Percentiles rank a stretch among this genome's conserved stretches.
These are phyloP conservation scores for Starmerella apicola DNA, from an alignment of 805 yeast genomes.

Conservation along the genomic window DNA sequence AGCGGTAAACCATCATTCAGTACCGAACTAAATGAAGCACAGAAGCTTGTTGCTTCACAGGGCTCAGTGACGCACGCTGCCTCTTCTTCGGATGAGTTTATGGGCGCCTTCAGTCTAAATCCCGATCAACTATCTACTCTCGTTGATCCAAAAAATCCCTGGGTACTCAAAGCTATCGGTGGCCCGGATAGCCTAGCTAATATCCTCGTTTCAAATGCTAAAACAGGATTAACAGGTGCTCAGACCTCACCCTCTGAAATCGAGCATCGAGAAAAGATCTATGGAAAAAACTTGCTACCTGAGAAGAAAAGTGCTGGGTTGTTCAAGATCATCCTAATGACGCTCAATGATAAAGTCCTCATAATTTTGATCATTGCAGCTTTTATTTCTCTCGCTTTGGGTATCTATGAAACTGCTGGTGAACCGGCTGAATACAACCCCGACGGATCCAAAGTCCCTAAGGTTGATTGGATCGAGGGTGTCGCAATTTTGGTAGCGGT, in stretches of 20 bases:
- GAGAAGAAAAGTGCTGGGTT: constrained; percentile 58
- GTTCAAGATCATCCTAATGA: constrained; percentile 57
- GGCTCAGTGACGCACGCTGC: constrained; percentile 1
- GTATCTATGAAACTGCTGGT: constrained; percentile 84
- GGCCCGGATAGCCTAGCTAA: constrained; percentile 27
- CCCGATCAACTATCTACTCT: constrained; percentile 21
- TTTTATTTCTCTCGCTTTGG: constrained; percentile 73
- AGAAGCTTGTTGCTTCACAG: constrained; percentile 9
- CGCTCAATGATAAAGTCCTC: constrained; percentile 82
- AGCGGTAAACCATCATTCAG: not conserved
- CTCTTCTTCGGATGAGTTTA: not conserved
- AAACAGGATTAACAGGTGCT: constrained; percentile 24
- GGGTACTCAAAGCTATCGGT: constrained; percentile 29
- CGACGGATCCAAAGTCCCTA: constrained; percentile 64
- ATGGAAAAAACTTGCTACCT: constrained; percentile 65
- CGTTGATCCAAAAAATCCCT: constrained; percentile 31
- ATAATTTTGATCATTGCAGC: constrained; percentile 79
- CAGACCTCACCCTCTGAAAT: constrained; percentile 19
- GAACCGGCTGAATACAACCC: constrained; percentile 65
- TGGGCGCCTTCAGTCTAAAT: constrained; percentile 11
- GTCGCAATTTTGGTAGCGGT: constrained; percentile 93
- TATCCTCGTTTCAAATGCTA: constrained; percentile 25
- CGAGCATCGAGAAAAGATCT: constrained; percentile 34
- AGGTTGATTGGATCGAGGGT: constrained; percentile 98
- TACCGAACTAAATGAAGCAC: constrained; percentile 12